A percentile compares a stretch with the other conserved stretches of the same genome.
phyloP scores from a whole-genome alignment of 257 asterid genomes.

The Penstemon barbatus region DNA sequence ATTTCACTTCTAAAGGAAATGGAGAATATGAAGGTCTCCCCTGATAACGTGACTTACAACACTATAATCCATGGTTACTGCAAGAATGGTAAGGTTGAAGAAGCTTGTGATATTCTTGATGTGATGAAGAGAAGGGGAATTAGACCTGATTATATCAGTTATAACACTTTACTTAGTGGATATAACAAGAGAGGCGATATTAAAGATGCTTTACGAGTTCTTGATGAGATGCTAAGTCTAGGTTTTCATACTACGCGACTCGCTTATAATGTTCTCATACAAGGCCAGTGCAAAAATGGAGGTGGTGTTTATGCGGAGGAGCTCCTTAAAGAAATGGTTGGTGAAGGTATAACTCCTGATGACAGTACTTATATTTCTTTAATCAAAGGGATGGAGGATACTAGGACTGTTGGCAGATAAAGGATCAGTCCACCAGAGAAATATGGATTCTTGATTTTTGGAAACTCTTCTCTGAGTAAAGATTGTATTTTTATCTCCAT shows the following conservation, averaged over 20 bases:
- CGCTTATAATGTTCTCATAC: slow-evolving; percentile 54
- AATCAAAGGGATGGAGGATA: slow-evolving; percentile 42
- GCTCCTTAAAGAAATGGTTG: slow-evolving; percentile 62
- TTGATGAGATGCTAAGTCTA: slow-evolving; percentile 46
- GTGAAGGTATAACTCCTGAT: slow-evolving; percentile 55
- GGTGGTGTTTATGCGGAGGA: slow-evolving; percentile 45
- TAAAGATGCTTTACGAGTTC: slow-evolving; percentile 40
- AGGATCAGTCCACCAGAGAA: slow-evolving; percentile 3
- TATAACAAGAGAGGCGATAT: slow-evolving; percentile 51
- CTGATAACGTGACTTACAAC: slow-evolving; percentile 58
- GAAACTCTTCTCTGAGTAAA: not conserved
- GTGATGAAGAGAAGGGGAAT: slow-evolving; percentile 49
- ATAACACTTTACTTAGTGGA: slow-evolving; percentile 49
- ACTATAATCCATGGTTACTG: slow-evolving; percentile 55
- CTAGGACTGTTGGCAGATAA: slow-evolving; percentile 4
- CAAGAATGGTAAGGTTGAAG: slow-evolving; percentile 51
- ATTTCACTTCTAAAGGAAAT: slow-evolving; percentile 43
- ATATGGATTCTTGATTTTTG: slow-evolving; percentile 2
- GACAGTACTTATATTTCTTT: slow-evolving; percentile 52
- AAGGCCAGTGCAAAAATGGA: slow-evolving; percentile 46
- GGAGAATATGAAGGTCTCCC: slow-evolving; percentile 46
- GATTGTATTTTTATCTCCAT: slow-evolving; percentile 16
- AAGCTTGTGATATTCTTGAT: slow-evolving; percentile 41
- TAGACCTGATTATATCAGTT: slow-evolving; percentile 49
- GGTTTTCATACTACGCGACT: slow-evolving; percentile 43